Conservation (phyloP, 2,329 filamentous ascomycete genomes). For the Diaporthe humulicola region DNA sequence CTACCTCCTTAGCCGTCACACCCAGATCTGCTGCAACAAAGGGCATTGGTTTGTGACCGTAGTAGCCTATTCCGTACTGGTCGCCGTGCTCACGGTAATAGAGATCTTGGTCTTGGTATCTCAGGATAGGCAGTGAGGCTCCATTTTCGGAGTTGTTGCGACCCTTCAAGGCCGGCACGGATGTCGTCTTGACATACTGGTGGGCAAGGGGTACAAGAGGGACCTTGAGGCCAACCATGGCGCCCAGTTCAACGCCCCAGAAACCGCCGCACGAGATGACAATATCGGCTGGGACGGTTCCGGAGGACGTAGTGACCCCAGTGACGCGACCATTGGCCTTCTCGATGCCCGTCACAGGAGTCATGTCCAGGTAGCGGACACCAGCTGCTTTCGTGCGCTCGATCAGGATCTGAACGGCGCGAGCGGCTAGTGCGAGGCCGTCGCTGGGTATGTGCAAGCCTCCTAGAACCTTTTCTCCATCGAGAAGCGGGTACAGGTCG, state of each 20-base stretch:
- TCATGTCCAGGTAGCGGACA: conserved; percentile 68
- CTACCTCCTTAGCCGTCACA: conserved; percentile 64
- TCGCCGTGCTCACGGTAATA: conserved; percentile 77
- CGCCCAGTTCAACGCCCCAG: conserved; percentile 75
- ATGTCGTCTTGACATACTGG: conserved; percentile 73
- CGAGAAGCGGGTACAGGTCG: conserved; percentile 66
- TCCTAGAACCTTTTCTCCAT: conserved; percentile 66
- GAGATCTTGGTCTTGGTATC: conserved; percentile 73
- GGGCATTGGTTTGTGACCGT: conserved; percentile 73
- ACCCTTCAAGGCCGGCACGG: conserved; percentile 55
- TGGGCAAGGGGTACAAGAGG: conserved; percentile 73
- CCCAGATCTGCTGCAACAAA: conserved; percentile 68
- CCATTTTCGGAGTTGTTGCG: conserved; percentile 52
- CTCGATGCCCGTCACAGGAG: conserved; percentile 70
- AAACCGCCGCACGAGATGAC: conserved; percentile 75
- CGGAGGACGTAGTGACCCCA: conserved; percentile 64
- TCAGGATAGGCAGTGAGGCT: conserved; percentile 69
- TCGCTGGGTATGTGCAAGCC: conserved; percentile 73
- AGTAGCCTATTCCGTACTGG: conserved; percentile 73
- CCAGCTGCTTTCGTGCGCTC: conserved; percentile 69
- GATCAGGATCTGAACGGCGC: conserved; percentile 73
- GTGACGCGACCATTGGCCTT: conserved; percentile 63
- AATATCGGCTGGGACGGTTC: conserved; percentile 68
- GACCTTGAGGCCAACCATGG: conserved; percentile 69
- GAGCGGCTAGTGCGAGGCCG: conserved; percentile 71